These are phyloP conservation scores for Pyracantha coccinea DNA, from an alignment of 331 rosid species.

Conservation along the genomic window DNA sequence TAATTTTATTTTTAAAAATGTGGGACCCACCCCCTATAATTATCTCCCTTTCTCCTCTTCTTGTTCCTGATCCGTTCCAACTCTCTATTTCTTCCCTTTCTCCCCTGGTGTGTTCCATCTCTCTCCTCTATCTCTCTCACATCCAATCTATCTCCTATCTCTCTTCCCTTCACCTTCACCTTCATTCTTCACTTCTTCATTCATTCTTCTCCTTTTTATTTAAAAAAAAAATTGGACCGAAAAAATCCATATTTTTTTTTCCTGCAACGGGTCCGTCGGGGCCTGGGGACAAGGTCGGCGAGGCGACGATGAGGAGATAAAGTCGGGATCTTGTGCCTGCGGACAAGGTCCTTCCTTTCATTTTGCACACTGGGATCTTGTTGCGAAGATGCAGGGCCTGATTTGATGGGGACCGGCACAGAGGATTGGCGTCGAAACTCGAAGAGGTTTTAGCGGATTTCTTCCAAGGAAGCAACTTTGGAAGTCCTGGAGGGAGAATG, in stretches of 20 bases:
- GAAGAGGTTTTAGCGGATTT: constrained; percentile 27
- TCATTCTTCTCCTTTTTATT: too few species aligned
- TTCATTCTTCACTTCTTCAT: neutral
- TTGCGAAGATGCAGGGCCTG: neutral
- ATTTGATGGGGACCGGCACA: neutral
- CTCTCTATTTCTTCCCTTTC: too few species aligned
- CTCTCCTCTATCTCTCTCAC: constrained; percentile 4
- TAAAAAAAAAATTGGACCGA: too few species aligned
- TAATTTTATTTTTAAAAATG: too few species aligned
- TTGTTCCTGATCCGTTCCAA: too few species aligned
- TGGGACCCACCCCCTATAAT: too few species aligned
- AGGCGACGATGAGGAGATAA: too few species aligned
- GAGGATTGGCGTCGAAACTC: constrained; percentile 19
- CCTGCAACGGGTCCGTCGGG: constrained; percentile 21
- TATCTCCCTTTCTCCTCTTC: too few species aligned
- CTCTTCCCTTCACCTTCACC: too few species aligned
- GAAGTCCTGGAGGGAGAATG: neutral
- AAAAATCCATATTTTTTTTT: too few species aligned
- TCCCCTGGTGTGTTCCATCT: too few species aligned
- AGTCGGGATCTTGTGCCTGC: too few species aligned
- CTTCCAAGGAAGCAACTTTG: constrained; percentile 8
- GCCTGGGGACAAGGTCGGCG: constrained; percentile 83
- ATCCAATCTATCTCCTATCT: neutral
- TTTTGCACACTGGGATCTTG: neutral
- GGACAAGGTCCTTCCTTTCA: constrained; percentile 12